Conservation (phyloP, 225 moss, liverwort and hornwort genomes). For the Sphagnum tenellum region DNA sequence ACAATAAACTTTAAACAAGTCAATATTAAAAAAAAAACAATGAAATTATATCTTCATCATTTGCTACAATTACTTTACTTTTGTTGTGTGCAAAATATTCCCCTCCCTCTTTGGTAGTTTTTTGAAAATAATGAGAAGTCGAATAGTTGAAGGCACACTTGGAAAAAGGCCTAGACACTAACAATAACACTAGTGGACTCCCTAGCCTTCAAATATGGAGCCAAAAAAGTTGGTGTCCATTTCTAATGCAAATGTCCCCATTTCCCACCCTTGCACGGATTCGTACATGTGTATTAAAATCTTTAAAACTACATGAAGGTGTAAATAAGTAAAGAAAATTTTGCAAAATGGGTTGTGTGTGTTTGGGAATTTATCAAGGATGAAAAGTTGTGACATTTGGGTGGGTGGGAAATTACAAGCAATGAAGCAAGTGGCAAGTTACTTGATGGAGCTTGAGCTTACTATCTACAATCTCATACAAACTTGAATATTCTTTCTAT, state of each 20-base stretch:
- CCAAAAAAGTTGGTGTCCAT: constrained; percentile 89
- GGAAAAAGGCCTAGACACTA: constrained; percentile 90
- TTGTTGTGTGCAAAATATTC: too few species aligned
- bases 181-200: constrained; percentile 73
- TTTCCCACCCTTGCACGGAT: not conserved
- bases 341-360: not conserved
- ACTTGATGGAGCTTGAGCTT: constrained; percentile 78
- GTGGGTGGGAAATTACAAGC: constrained; percentile 37
- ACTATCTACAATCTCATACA: constrained; percentile 87
- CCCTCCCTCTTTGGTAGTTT: too few species aligned
- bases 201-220: constrained; percentile 96
- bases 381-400: not conserved
- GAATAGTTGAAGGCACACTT: constrained; percentile 65
- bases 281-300: not conserved
- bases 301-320: too few species aligned
- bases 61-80: too few species aligned
- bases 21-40: too few species aligned
- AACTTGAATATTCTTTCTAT: constrained; percentile 89
- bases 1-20: constrained; percentile 5
- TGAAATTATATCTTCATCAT: too few species aligned
- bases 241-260: constrained; percentile 77
- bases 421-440: constrained; percentile 56
- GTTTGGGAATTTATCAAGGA: too few species aligned
- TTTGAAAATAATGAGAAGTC: too few species aligned
- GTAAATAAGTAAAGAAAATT: not conserved